Evolutionary conservation across 2,329 filamentous ascomycete genomes (phyloP).

Genomic region (Aspergillus flavus): DNA sequence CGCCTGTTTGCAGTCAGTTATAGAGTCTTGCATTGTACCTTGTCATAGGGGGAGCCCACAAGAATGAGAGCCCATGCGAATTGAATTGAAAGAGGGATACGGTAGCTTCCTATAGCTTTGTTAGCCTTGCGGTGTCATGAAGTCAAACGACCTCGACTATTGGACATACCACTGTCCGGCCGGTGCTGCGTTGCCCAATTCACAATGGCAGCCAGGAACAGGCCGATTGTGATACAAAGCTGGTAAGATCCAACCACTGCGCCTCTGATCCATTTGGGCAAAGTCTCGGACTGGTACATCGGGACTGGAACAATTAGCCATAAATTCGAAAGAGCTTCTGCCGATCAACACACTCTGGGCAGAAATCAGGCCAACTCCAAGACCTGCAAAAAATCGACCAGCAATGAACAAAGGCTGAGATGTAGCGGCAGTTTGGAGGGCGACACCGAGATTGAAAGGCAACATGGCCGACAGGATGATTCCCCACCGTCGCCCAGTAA

Average conservation of each 20-base stretch:
- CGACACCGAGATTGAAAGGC: slow-evolving; percentile 31
- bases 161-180: background rate
- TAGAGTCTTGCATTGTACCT: background rate
- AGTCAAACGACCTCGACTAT: no score
- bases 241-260: background rate
- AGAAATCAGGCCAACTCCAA: background rate
- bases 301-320: background rate
- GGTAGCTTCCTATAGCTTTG: background rate
- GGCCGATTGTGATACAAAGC: background rate
- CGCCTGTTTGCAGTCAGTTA: background rate
- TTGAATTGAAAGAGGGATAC: background rate
- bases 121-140: background rate
- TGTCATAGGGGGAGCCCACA: background rate
- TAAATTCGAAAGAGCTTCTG: background rate
- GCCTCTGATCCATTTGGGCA: background rate
- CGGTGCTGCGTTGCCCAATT: background rate
- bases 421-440: slow-evolving; percentile 29
- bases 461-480: slow-evolving; percentile 12
- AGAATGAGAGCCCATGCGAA: background rate
- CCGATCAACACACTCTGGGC: background rate
- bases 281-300: background rate
- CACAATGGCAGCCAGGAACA: background rate
- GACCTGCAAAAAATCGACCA: background rate
- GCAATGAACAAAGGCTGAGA: slow-evolving; percentile 35
- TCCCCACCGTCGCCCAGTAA: slow-evolving; percentile 2